Evolutionary conservation across 78 protist genomes (phyloP), one percentile per base, ranked within the genome.

Genomic region (Dictyostelium brefeldianum): DNA sequence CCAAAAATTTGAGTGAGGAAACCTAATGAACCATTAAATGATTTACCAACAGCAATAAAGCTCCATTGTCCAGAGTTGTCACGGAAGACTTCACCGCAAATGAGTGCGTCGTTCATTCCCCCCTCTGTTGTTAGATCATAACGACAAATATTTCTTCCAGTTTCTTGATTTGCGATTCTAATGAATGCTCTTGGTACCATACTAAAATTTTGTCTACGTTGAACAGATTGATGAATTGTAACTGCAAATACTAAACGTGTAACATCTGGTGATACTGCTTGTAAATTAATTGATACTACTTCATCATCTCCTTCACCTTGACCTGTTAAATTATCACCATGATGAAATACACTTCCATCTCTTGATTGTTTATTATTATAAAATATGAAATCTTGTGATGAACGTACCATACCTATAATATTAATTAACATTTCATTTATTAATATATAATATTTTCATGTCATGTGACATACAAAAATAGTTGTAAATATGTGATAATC

Each of bases 301-400:
- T 85, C 92, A 74, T 85, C 92, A 48, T 85, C 92, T n/a, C 92
- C 92, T n/a, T 85, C 92, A 29, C 92, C 92, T 56, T 50, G 53
- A 62, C 93, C 93, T 62, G 92, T 85, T 51, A 85, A 69, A 75
- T 85, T 85, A 47, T 85, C 92, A 85, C 92, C 92, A 51, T 85
- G 92, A 43, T 85, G 92, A 27, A 50, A 31, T 4, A 85, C 59
- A 18, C 83, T 31, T 29, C 81, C 81, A 59, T 85, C 92, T 59
- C 92, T 71, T 12, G 92, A 51, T 20, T n/a, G 31, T 47, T 85
- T 85, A 54, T 85, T 85, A 27, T 85, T 85, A 69, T 85, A 85
- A 31, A 85, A 85, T 47, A 85, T 85, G 41, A 85, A 85, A 59
- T 85, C 92, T 56, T 57, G 43, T 43, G 82, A 46, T 12, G 70